Percentiles rank a stretch among this genome's conserved stretches.
These are phyloP conservation scores for Penicillium flavigenum DNA, from an alignment of 495 filamentous ascomycete species.

Conservation along the genomic window DNA sequence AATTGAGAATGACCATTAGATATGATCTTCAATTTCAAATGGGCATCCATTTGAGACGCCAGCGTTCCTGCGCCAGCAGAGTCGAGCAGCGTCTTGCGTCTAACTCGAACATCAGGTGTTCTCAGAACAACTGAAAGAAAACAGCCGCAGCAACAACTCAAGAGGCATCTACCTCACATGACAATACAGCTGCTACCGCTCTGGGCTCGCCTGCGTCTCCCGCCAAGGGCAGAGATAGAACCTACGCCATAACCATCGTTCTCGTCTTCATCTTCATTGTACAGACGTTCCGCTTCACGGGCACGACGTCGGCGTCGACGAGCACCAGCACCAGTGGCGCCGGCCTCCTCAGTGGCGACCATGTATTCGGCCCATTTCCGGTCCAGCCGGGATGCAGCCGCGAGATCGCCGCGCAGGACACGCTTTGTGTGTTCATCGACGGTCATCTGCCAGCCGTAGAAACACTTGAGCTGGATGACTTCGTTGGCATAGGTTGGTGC, in stretches of 20 bases:
- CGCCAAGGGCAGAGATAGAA: conserved; percentile 24
- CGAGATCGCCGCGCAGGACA: conserved; percentile 71
- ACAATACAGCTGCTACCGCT: conserved; percentile 54
- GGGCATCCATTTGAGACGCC: background rate
- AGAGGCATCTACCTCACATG: conserved; percentile 44
- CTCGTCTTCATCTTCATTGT: conserved; percentile 73
- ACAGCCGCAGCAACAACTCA: background rate
- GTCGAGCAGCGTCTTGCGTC: background rate
- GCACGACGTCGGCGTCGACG: conserved; percentile 71
- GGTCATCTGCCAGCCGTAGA: conserved; percentile 92
- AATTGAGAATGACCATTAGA: background rate
- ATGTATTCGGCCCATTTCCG: conserved; percentile 93
- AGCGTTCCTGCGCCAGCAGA: conserved; percentile 22
- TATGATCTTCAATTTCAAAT: background rate
- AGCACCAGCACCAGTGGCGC: conserved; percentile 60
- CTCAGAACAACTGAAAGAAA: conserved; percentile 8
- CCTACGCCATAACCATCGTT: conserved; percentile 38
- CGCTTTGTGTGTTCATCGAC: conserved; percentile 89
- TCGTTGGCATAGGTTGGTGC: conserved; percentile 59
- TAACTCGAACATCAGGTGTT: background rate
- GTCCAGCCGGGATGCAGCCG: conserved; percentile 70
- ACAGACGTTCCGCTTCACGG: conserved; percentile 70
- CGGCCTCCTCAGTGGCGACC: conserved; percentile 85
- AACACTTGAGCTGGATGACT: conserved; percentile 85
- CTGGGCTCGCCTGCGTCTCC: conserved; percentile 51